phyloP scores from a whole-genome alignment of 2,329 filamentous ascomycete species.

The Claviceps monticola region DNA sequence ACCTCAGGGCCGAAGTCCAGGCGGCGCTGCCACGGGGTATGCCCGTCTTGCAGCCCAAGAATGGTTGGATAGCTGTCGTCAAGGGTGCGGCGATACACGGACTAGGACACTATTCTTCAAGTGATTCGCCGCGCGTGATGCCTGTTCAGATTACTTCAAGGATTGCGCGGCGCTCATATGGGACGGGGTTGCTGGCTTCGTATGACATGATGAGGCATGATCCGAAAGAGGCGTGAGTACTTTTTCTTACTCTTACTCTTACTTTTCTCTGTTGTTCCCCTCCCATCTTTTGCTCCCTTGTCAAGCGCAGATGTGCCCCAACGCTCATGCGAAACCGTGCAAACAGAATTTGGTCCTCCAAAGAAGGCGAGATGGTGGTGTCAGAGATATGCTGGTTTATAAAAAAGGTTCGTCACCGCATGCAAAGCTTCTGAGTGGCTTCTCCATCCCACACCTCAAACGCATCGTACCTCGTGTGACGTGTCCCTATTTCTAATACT shows the following conservation, averaged over 20 bases:
- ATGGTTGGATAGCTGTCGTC: constrained; percentile 36
- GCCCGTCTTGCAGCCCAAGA: constrained; percentile 32
- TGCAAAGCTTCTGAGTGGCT: not conserved
- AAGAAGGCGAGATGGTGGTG: constrained; percentile 22
- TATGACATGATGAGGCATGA: constrained; percentile 24
- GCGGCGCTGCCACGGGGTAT: constrained; percentile 20
- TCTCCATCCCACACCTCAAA: too few relatives aligned
- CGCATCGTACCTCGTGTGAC: too few relatives aligned
- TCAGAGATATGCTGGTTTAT: constrained; percentile 27
- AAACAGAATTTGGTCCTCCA: constrained; percentile 23
- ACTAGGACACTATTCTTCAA: constrained; percentile 17
- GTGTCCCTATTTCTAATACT: not conserved
- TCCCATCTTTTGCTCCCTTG: not conserved
- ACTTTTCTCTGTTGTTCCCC: constrained; percentile 1
- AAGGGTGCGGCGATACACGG: constrained; percentile 34
- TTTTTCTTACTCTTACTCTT: not conserved
- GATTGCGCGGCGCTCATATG: constrained; percentile 23
- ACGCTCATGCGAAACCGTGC: constrained; percentile 3
- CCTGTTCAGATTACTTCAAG: constrained; percentile 20
- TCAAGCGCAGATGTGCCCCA: not conserved
- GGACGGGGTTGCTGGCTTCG: constrained; percentile 21
- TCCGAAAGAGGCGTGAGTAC: constrained; percentile 21
- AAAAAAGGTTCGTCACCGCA: constrained; percentile 15
- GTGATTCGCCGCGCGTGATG: constrained; percentile 13
- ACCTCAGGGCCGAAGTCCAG: constrained; percentile 28